Base-by-base conservation (phyloP, 495 filamentous ascomycete species). In the Aspergillus coremiiformis region DNA sequence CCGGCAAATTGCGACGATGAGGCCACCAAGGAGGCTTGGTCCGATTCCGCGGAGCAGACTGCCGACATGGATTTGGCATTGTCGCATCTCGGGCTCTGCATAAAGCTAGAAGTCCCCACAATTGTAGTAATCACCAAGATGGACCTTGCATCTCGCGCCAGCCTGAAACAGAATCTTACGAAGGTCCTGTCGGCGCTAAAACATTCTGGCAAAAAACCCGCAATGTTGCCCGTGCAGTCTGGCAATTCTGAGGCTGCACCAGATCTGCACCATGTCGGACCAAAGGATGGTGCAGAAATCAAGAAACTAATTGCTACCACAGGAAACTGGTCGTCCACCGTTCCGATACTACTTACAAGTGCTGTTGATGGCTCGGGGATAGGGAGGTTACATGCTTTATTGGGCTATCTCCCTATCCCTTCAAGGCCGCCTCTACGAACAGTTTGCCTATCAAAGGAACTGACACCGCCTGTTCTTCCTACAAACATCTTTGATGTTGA, bases 261-360 rank as follows among this genome's bases (percentile, higher is more conserved):
- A n/a, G 54, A 73, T 26, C 57, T 72, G 22, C 71, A 74, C 30
- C 62, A 58, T 7, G 66, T 78, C 10, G 60, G 55, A 5, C 51
- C 67, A 3, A 47, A 55, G 11, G 81, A 88, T 41, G 60, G 67
- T 20, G 66, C 67, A n/a, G 76, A 78, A 39, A 74, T 84, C 10
- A 70, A 67, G 37, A 76, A 72, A 24, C 57, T 76, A 0, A 65
- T 85, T 17, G 64, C 66, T 23, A 66, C 66, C 7, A 59, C 66
- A 4, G 57, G 68, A 19, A 69, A 74, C 10, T 77, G 81, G 39
- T 60, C 71, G 17, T 68, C 69, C 3, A 70, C 80, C 4, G 87
- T 97, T 8, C 93, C 94, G 1, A 92, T 98, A 53, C 67, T 96
- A 3, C 77, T 97, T 21, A 90, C 90, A 17, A 96, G 90, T 56